Conservation (phyloP, 345 rosid species). For the Aethionema arabicum region DNA sequence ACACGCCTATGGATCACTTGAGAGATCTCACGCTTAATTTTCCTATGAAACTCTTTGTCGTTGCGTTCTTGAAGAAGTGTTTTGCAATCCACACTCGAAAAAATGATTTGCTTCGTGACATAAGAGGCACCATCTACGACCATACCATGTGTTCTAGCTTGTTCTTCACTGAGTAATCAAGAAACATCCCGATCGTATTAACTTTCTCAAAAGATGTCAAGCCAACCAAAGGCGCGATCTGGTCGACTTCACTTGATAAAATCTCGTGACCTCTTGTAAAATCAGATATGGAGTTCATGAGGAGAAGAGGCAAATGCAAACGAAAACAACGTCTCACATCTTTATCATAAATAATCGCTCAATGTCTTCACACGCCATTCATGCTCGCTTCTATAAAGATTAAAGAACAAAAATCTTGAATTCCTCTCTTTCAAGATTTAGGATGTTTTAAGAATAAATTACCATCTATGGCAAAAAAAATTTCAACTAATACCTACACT, state of each 20-base stretch:
- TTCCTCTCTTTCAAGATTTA: too few species aligned
- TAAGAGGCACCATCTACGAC: background rate
- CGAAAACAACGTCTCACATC: conserved; percentile 3
- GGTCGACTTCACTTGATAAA: background rate
- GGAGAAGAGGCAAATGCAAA: conserved; percentile 1
- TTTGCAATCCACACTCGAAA: background rate
- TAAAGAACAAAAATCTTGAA: background rate
- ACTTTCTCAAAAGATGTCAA: background rate
- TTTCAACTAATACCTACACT: too few species aligned
- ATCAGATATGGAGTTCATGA: background rate
- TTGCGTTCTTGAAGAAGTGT: background rate
- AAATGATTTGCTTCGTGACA: background rate
- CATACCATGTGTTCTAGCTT: conserved; percentile 3
- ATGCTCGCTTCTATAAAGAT: conserved; percentile 1
- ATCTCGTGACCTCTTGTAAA: background rate
- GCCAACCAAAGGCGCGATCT: conserved; percentile 2
- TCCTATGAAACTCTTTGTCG: background rate
- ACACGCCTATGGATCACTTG: conserved; percentile 7
- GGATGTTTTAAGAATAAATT: too few species aligned
- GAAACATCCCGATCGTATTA: background rate
- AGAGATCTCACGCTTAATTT: background rate
- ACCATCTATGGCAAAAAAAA: too few species aligned
- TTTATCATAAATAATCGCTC: background rate
- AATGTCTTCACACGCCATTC: conserved; percentile 11
- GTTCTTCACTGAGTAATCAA: background rate